A percentile compares a stretch with the other conserved stretches of the same genome.
Evolutionary conservation across 2,329 filamentous ascomycete species (phyloP).

Genomic region (Beauveria asiatica): DNA sequence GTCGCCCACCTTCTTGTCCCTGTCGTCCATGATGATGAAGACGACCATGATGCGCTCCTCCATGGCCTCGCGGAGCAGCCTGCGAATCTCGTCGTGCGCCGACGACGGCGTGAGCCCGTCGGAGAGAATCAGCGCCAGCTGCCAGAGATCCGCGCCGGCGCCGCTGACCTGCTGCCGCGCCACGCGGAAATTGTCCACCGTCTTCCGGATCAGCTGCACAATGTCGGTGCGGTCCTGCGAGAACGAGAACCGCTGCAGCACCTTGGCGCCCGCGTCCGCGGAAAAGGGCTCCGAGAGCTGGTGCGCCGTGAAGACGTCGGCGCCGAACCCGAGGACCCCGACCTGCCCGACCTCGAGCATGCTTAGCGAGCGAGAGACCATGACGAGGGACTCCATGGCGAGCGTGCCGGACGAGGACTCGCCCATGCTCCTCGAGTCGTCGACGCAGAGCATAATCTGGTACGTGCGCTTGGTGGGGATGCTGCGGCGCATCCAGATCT

Average conservation of each 20-base stretch:
- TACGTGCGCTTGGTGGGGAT: conserved; percentile 91
- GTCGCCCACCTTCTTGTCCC: conserved; percentile 37
- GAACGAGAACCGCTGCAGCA: conserved; percentile 80
- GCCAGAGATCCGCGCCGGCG: conserved; percentile 70
- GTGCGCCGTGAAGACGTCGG: conserved; percentile 75
- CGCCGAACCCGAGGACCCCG: conserved; percentile 84
- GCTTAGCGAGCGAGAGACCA: conserved; percentile 76
- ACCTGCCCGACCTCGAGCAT: conserved; percentile 95
- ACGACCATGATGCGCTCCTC: conserved; percentile 97
- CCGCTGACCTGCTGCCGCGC: conserved; percentile 54
- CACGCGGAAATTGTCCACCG: conserved; percentile 71
- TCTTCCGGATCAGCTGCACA: conserved; percentile 63
- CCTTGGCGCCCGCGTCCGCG: conserved; percentile 65
- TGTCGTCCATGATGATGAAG: conserved; percentile 87
- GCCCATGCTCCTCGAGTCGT: conserved; percentile 92
- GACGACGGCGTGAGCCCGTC: conserved; percentile 81
- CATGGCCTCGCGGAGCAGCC: conserved; percentile 76
- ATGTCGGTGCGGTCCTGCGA: conserved; percentile 82
- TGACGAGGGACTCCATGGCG: conserved; percentile 87
- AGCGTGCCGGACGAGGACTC: conserved; percentile 67
- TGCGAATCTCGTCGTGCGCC: conserved; percentile 73
- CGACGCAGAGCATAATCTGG: conserved; percentile 94
- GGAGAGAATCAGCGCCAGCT: conserved; percentile 84
- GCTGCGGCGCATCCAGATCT: conserved; percentile 97
- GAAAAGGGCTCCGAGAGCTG: conserved; percentile 76